phyloP scores from a whole-genome alignment of 129 eudicot genomes.

The Tagetes patula region DNA sequence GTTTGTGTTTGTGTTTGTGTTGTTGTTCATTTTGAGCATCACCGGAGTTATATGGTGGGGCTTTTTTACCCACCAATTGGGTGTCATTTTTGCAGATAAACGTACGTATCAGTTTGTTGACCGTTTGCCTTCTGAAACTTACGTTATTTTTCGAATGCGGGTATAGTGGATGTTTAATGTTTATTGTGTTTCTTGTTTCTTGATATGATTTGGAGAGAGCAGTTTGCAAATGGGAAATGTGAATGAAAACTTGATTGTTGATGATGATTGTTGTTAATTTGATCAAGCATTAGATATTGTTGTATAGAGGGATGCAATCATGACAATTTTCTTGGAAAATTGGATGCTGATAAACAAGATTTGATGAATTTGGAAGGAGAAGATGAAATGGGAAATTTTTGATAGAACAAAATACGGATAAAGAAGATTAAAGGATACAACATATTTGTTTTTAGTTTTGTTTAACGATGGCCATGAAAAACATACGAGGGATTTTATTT shows the following conservation, averaged over 20 bases:
- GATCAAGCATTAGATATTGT: background rate
- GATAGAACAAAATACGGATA: too few species aligned
- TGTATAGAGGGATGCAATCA: background rate
- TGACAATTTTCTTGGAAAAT: too few species aligned
- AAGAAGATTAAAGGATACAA: too few species aligned
- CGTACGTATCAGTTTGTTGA: too few species aligned
- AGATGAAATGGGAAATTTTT: background rate
- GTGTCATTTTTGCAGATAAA: constrained; percentile 38
- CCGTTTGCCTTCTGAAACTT: too few species aligned
- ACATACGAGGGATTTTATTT: too few species aligned
- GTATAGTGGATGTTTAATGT: too few species aligned
- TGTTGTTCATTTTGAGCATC: constrained; percentile 79
- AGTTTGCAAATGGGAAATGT: background rate
- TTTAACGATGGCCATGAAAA: too few species aligned
- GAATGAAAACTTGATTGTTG: background rate
- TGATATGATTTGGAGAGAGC: background rate
- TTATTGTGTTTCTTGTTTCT: background rate
- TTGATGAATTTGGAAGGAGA: background rate
- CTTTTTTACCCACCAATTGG: constrained; percentile 60
- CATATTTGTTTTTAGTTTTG: too few species aligned
- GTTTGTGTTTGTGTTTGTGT: background rate
- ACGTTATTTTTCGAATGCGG: too few species aligned
- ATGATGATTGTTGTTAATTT: background rate
- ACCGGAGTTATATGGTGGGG: constrained; percentile 69
- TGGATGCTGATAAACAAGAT: too few species aligned